A percentile compares a stretch with the other conserved stretches of the same genome.
Evolutionary conservation across 2,329 filamentous ascomycete species (phyloP).

Genomic region (Lachnellula cervina): DNA sequence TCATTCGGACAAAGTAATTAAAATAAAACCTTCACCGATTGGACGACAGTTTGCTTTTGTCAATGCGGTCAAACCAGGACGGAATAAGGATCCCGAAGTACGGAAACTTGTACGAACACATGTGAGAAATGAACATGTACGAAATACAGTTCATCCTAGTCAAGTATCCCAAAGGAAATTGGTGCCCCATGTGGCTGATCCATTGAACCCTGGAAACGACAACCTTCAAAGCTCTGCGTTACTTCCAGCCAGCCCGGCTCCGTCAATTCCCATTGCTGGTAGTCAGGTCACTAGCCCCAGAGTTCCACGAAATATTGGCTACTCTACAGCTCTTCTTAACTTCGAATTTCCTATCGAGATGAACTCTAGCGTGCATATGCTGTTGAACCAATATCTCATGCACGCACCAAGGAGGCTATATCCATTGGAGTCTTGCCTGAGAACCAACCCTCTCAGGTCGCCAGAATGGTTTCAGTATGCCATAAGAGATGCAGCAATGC

Average conservation of each 20-base stretch:
- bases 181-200: not conserved
- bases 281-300: not conserved
- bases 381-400: conserved; percentile 17
- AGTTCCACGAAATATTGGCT: conserved; percentile 5
- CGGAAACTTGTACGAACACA: conserved; percentile 16
- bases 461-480: conserved; percentile 21
- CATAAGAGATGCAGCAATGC: conserved; percentile 18
- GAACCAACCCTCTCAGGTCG: conserved; percentile 14
- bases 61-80: conserved; percentile 6
- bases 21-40: not conserved
- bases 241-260: not conserved
- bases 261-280: not conserved
- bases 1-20: not conserved
- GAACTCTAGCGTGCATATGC: conserved; percentile 5
- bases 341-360: conserved; percentile 16
- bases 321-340: conserved; percentile 10
- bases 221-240: not conserved
- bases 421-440: conserved; percentile 9
- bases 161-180: not conserved
- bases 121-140: conserved; percentile 17
- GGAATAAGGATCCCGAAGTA: conserved; percentile 7
- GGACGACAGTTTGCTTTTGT: conserved; percentile 16
- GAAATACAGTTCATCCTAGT: conserved; percentile 1
- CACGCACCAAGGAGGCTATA: conserved; percentile 13
- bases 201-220: not conserved